Conservation (phyloP, 2,329 filamentous ascomycete genomes). For the Arthroderma uncinatum region DNA sequence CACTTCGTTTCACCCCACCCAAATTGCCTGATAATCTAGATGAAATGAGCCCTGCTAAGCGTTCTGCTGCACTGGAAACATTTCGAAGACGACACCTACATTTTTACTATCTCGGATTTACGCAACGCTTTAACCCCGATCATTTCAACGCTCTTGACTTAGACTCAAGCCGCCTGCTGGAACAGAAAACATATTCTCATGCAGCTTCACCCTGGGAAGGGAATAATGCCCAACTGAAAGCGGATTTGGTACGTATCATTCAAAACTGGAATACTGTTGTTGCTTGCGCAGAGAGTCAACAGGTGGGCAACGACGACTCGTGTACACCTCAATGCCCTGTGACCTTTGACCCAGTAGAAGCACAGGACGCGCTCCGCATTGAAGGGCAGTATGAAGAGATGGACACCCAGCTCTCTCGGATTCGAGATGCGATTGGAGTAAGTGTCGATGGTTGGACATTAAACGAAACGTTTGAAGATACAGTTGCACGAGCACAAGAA, state of each 20-base stretch:
- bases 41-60: constrained; percentile 6
- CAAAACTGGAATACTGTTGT: background rate
- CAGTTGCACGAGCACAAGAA: background rate
- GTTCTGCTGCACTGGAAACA: constrained; percentile 9
- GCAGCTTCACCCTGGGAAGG: constrained; percentile 20
- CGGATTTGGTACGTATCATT: background rate
- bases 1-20: constrained; percentile 13
- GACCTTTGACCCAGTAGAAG: background rate
- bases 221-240: constrained; percentile 11
- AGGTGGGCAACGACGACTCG: background rate
- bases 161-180: constrained; percentile 15
- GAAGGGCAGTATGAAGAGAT: constrained; percentile 1
- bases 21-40: constrained; percentile 14
- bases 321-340: background rate
- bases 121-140: constrained; percentile 13
- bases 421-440: background rate
- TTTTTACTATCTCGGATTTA: constrained; percentile 19
- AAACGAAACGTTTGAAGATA: background rate
- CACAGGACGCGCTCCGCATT: background rate
- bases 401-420: background rate
- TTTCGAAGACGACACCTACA: constrained; percentile 15
- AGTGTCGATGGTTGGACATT: background rate
- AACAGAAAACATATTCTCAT: constrained; percentile 9
- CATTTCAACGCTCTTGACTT: constrained; percentile 16
- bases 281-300: background rate